Evolutionary conservation across 163 green algal genomes (phyloP), one percentile per base, ranked within the genome.

Genomic region (Scenedesmus sp.): DNA sequence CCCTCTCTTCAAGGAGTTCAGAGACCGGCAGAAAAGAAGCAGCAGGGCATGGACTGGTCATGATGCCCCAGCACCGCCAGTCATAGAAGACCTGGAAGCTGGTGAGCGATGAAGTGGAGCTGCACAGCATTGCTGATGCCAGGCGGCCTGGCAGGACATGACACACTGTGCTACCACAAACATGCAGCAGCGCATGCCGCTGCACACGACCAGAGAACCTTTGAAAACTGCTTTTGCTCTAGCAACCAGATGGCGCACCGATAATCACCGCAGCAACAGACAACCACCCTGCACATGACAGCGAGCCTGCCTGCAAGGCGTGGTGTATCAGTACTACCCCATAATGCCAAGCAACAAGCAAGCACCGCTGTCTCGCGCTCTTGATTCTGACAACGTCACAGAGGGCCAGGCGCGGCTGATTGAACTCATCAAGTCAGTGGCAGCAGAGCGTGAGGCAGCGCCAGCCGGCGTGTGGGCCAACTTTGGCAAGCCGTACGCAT

Each of bases 341-440:
- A 78, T 22, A 22, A 18, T 44, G 22, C n/a, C 12, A 37, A 24
- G 30, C 70, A 80, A 18, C 61, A 73, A 33, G 33, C 35, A 76
- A 40, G 65, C 35, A 22, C 35, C 2, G 16, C n/a, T 81, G 72
- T 81, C 0, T 13, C 26, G 7, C 20, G 33, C 33, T 46, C 6
- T 0, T 49, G 9, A 30, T 81, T 81, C 20, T 83, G 59, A 3
- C 15, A 65, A 30, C 56, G 35, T 6, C 46, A 30, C 85, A 90
- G 94, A 96, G 89, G 94, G 93, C 16, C 93, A 95, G 81, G 80
- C 83, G 16, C 93, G 93, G 35, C 93, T 96, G 93, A 92, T 95
- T 79, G 87, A 93, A 4, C 72, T 95, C 49, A 96, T 96, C 13
- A 92, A 93, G 42, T 7, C 35, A 0, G 90, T 86, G 35, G 92